These are phyloP conservation scores for Coemansia sp. DNA, from an alignment of 192 early-diverging fungal species.

Conservation along the genomic window DNA sequence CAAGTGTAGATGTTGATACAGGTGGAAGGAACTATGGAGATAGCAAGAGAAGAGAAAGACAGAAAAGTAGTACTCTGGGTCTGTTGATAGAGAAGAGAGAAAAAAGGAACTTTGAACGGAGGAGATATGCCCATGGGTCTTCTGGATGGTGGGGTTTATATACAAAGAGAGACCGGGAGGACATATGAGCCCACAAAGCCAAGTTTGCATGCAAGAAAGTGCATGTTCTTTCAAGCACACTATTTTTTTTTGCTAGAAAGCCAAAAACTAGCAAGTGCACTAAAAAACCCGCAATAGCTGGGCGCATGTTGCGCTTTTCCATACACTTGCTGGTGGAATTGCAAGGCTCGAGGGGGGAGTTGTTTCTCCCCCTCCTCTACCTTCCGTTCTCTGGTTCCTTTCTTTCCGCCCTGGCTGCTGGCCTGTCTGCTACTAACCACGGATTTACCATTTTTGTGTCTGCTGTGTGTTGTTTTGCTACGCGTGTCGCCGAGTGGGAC, in stretches of 20 bases:
- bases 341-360: no score
- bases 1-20: constrained; percentile 7
- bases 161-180: not conserved
- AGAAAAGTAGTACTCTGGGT: constrained; percentile 1
- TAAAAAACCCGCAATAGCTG: not conserved
- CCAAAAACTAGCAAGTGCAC: not conserved
- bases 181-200: not conserved
- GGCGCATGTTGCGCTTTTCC: no score
- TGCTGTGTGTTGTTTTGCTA: no score
- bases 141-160: not conserved
- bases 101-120: not conserved
- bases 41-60: not conserved
- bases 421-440: not conserved
- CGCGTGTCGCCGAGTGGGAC: not conserved
- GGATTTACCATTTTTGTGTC: no score
- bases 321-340: no score
- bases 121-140: not conserved
- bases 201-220: not conserved
- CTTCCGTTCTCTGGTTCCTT: not conserved
- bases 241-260: not conserved
- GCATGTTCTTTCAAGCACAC: no score
- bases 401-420: not conserved
- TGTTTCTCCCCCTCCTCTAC: not conserved
- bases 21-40: not conserved
- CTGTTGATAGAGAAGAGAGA: not conserved